Evolutionary conservation across 1,139 yeast genomes (phyloP).

Genomic region (Hanseniaspora sp.): DNA sequence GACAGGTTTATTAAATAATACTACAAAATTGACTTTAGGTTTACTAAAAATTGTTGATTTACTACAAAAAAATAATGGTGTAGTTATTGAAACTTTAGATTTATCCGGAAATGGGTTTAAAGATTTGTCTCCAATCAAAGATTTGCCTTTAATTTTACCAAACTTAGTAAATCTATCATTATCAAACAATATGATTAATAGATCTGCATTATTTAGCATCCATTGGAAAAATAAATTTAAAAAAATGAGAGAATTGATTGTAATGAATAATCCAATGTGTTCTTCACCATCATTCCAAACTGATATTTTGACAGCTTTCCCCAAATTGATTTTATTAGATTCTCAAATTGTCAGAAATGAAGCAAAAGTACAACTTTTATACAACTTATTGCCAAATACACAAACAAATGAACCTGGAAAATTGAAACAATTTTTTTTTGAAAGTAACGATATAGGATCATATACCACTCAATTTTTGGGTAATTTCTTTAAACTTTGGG

Average conservation of each 20-base stretch:
- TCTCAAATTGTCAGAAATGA: slow-evolving; percentile 71
- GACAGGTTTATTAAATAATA: slow-evolving; percentile 56
- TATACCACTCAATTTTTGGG: slow-evolving; percentile 66
- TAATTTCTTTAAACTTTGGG: slow-evolving; percentile 72
- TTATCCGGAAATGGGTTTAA: slow-evolving; percentile 57
- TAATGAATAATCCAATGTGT: slow-evolving; percentile 68
- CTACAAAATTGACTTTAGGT: slow-evolving; percentile 82
- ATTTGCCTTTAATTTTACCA: slow-evolving; percentile 69
- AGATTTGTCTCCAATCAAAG: slow-evolving; percentile 52
- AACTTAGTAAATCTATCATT: slow-evolving; percentile 63
- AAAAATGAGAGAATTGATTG: slow-evolving; percentile 59
- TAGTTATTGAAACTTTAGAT: slow-evolving; percentile 61
- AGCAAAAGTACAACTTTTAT: slow-evolving; percentile 40
- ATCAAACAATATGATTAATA: slow-evolving; percentile 57
- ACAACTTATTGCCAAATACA: slow-evolving; percentile 4
- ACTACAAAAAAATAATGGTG: slow-evolving; percentile 27
- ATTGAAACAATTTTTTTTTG: slow-evolving; percentile 59
- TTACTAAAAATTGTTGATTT: slow-evolving; percentile 63
- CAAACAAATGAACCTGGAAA: slow-evolving; percentile 35
- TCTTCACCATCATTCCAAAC: slow-evolving; percentile 41
- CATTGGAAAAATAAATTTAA: slow-evolving; percentile 70
- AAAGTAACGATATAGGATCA: slow-evolving; percentile 58
- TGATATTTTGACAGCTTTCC: slow-evolving; percentile 63
- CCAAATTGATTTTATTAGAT: slow-evolving; percentile 66
- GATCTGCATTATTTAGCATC: slow-evolving; percentile 47